Evolutionary conservation across 1,139 yeast genomes (phyloP), one percentile per base, ranked within the genome.

Genomic region (Hemisphaericaspora xylofermentans): DNA sequence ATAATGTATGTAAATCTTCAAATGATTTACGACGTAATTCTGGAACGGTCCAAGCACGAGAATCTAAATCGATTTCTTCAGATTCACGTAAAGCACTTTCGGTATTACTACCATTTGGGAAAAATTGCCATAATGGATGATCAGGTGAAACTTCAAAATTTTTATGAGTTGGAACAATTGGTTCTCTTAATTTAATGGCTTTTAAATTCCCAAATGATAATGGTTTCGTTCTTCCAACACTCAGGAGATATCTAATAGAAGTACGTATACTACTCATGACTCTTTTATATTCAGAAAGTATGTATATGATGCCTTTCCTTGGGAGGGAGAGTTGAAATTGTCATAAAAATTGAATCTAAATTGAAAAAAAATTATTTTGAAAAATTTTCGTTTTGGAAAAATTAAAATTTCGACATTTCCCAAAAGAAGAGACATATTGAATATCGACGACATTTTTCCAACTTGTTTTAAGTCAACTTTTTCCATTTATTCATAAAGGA

Each of bases 61-160:
- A 88, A 25, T 54, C 57, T 24, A 69, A 62, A 43, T 75, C 74
- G 32, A 88, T 57, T 17, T 85, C 91, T 4, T 47, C 52, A 2
- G 74, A 60, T 2, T 71, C 63, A 51, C 97, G 76, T 48, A 84
- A 66, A 49, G 82, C 80, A 52, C 74, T 68, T 46, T 78, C 73
- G 14, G 67, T 51, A 15, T 63, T 53, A 48, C 47, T 64, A 3
- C 74, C 76, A 36, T 83, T 74, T 32, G 80, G 74, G 68, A 93
- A 93, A 62, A 93, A 93, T 54, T 87, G 94, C 97, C 97, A 93
- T 50, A 93, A 72, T 29, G 98, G 98, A 64, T 93, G 98, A 58
- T 86, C 86, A 12, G 85, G 94, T 17, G 82, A 76, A 22, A 87
- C 88, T 48, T 74, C 76, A 45, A 91, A 71, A 61, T 87, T 87